Base-by-base conservation (phyloP, 257 asterid genomes). In the Lycium barbarum region DNA sequence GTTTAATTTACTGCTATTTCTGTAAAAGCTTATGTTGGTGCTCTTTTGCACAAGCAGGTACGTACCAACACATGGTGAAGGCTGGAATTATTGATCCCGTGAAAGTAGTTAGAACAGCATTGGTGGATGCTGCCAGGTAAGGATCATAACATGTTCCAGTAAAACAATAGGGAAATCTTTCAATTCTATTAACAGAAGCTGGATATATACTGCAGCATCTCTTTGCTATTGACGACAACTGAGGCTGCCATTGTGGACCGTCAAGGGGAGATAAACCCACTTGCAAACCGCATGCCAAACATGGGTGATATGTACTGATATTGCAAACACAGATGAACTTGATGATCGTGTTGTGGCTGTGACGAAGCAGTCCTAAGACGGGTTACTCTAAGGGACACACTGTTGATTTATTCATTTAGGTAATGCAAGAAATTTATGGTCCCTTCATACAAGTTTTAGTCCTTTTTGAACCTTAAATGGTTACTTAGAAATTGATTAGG, bases 1-100 rank as follows among this genome's bases (percentile, higher is more conserved):
- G 73, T 7, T 66, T 40, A 66, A 14, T 67, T 15, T 8, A n/a
- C 79, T 40, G 15, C 79, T 40, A 40, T 38, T 40, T 70, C 54
- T 70, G 54, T 70, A 70, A 20, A 38, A 70, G 8, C 54, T 17
- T 26, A 72, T 72, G 58, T 72, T 72, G 2, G 38, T 45, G 11
- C 45, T 76, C 22, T 76, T 76, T 22, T 73, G 62, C 85, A 1
- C 47, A 78, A 86, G 81, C 93, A 93, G 98, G 93, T 86, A 85
- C 88, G 59, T 95, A 92, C 22, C 92, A 89, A 26, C 88, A 95
- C 93, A 93, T 93, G 98, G 94, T 92, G 87, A 88, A 90, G 85
- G 91, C 94, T 88, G 98, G 98, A 85, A 95, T 95, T 40, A 87
- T 95, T 40, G 98, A 95, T 86, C 97, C 98, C 15, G 81, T 93